phyloP scores from a whole-genome alignment of 2,329 filamentous ascomycete species.

The Botrytis squamosa region DNA sequence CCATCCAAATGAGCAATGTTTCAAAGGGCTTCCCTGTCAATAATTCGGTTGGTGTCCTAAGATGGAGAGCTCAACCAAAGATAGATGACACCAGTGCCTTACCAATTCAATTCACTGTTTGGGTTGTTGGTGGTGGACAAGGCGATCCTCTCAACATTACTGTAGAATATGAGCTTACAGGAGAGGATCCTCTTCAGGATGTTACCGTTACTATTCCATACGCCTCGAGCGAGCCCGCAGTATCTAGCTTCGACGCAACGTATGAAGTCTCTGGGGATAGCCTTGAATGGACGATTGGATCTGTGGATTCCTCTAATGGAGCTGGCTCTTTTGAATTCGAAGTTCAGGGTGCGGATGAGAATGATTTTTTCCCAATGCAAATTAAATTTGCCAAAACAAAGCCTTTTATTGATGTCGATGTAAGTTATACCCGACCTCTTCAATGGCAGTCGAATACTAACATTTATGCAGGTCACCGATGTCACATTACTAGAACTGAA shows the following conservation, averaged over 20 bases:
- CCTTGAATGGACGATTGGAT: conserved; percentile 90
- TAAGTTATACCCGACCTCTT: conserved; percentile 49
- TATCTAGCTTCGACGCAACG: conserved; percentile 89
- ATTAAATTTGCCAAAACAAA: conserved; percentile 82
- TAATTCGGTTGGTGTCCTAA: conserved; percentile 86
- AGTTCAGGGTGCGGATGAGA: conserved; percentile 80
- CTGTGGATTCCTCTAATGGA: conserved; percentile 76
- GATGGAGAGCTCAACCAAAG: conserved; percentile 86
- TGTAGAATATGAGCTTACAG: conserved; percentile 91
- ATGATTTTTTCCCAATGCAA: conserved; percentile 97
- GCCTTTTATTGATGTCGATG: conserved; percentile 90
- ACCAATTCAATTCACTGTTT: conserved; percentile 94
- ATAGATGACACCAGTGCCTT: conserved; percentile 76
- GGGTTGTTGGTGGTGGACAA: conserved; percentile 87
- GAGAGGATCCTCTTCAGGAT: conserved; percentile 74
- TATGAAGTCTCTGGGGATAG: conserved; percentile 93
- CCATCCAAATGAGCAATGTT: conserved; percentile 86
- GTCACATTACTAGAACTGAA: conserved; percentile 72
- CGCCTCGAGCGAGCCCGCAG: conserved; percentile 75
- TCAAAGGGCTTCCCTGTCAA: conserved; percentile 91
- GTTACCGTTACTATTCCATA: conserved; percentile 89
- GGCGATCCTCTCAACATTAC: conserved; percentile 84
- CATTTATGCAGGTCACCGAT: conserved; percentile 55
- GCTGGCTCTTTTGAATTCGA: conserved; percentile 95
- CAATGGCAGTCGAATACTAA: conserved; percentile 32